A percentile compares a stretch with the other conserved stretches of the same genome.
These are phyloP conservation scores for Penicillium sp. DNA, from an alignment of 2,329 filamentous ascomycete genomes.

Conservation along the genomic window DNA sequence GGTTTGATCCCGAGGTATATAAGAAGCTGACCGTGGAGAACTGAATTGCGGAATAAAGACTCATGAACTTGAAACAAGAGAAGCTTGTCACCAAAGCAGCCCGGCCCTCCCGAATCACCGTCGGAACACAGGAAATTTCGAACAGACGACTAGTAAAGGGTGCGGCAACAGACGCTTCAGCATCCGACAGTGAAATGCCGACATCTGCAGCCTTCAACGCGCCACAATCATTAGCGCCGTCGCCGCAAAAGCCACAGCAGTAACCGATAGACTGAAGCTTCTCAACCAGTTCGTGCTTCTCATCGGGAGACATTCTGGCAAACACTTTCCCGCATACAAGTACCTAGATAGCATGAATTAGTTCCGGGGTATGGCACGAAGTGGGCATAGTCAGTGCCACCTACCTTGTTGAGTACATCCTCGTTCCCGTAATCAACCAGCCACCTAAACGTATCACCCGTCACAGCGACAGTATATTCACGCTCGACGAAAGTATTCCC, in stretches of 20 bases:
- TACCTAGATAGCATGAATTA: conserved; percentile 56
- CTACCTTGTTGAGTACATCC: conserved; percentile 69
- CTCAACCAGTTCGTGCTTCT: conserved; percentile 96
- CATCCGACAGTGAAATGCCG: conserved; percentile 93
- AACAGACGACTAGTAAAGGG: conserved; percentile 95
- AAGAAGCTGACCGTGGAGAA: conserved; percentile 97
- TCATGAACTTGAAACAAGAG: conserved; percentile 99
- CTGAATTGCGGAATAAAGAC: conserved; percentile 97
- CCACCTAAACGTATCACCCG: conserved; percentile 95
- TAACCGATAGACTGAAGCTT: conserved; percentile 96
- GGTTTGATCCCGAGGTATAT: conserved; percentile 87
- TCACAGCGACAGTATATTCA: conserved; percentile 86
- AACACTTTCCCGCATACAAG: conserved; percentile 90
- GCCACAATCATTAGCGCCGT: conserved; percentile 96
- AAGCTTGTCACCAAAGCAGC: conserved; percentile 97
- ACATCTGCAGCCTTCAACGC: conserved; percentile 96
- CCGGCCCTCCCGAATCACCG: conserved; percentile 90
- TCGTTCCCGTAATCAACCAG: conserved; percentile 85
- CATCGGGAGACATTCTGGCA: conserved; percentile 97
- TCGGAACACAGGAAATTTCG: conserved; percentile 91
- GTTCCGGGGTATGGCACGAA: neutral
- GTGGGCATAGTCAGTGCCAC: conserved; percentile 24
- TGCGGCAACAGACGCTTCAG: conserved; percentile 95
- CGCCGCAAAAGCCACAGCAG: conserved; percentile 92
- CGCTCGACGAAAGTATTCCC: conserved; percentile 77